Conservation (phyloP, 768 basidiomycete species). For the Rhodosporidiobolus sp. region DNA sequence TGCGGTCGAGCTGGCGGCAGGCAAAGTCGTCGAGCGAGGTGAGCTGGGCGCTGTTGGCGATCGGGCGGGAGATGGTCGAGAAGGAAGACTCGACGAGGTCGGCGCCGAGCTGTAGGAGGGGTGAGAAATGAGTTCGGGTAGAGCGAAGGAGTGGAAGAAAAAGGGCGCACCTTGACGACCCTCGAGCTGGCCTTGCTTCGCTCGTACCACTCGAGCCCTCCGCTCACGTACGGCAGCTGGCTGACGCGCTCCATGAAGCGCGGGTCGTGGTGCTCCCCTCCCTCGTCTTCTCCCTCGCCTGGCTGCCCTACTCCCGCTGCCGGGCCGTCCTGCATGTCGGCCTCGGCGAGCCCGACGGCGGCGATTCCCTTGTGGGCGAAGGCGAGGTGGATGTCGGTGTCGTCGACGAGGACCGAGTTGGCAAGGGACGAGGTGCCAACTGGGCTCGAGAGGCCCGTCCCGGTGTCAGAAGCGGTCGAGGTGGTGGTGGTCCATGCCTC, state of each 20-base stretch:
- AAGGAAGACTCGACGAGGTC: constrained; percentile 39
- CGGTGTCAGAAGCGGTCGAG: neutral
- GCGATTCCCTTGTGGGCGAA: neutral
- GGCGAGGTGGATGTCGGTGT: neutral
- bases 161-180: constrained; percentile 68
- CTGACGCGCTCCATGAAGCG: constrained; percentile 37
- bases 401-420: constrained; percentile 1
- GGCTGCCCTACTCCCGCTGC: neutral
- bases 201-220: constrained; percentile 51
- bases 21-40: constrained; percentile 74
- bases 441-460: constrained; percentile 15
- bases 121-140: neutral
- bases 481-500: constrained; percentile 17
- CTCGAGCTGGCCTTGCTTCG: constrained; percentile 77
- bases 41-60: constrained; percentile 45
- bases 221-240: constrained; percentile 31
- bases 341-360: neutral
- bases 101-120: constrained; percentile 28
- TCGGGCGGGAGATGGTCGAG: constrained; percentile 33
- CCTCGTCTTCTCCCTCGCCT: neutral
- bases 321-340: neutral
- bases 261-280: constrained; percentile 8
- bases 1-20: constrained; percentile 77
- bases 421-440: neutral
- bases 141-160: neutral